A percentile compares a stretch with the other conserved stretches of the same genome.
phyloP scores from a whole-genome alignment of 805 yeast species.

The Nakazawaea pomicola region DNA sequence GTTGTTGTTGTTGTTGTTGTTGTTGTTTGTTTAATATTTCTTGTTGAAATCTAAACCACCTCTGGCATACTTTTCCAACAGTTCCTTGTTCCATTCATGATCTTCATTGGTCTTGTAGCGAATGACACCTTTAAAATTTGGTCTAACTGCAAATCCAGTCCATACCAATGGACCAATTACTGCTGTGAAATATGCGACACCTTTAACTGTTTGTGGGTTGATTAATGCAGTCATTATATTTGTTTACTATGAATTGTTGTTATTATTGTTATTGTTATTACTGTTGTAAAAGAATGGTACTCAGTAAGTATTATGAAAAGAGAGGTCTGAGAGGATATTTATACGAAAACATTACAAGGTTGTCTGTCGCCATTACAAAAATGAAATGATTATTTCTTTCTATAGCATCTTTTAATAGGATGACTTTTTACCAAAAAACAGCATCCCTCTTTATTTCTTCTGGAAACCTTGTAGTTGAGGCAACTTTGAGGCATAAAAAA shows the following conservation, averaged over 20 bases:
- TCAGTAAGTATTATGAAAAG: too few relatives aligned
- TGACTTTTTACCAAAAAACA: too few relatives aligned
- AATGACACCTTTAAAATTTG: constrained; percentile 12
- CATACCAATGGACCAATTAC: constrained; percentile 12
- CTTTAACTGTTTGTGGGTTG: constrained; percentile 11
- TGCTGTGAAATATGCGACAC: constrained; percentile 13
- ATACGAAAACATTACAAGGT: too few relatives aligned
- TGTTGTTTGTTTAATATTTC: neutral
- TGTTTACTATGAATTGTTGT: neutral
- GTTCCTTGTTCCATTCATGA: constrained; percentile 6
- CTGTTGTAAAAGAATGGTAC: neutral
- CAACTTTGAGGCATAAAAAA: too few relatives aligned
- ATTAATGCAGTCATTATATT: constrained; percentile 10
- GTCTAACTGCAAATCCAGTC: constrained; percentile 13
- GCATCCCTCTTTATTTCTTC: too few relatives aligned
- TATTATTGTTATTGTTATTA: neutral
- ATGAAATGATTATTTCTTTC: too few relatives aligned
- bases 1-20: too few relatives aligned
- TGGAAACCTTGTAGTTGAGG: too few relatives aligned
- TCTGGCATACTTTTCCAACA: constrained; percentile 11
- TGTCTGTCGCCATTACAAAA: too few relatives aligned
- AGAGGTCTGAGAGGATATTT: too few relatives aligned
- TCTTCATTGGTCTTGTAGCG: constrained; percentile 13
- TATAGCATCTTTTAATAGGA: too few relatives aligned
- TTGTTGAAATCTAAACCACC: constrained; percentile 10